A percentile compares a stretch with the other conserved stretches of the same genome.
Conservation (phyloP, 2,329 filamentous ascomycete species). For the Aspergillus vadensis region DNA sequence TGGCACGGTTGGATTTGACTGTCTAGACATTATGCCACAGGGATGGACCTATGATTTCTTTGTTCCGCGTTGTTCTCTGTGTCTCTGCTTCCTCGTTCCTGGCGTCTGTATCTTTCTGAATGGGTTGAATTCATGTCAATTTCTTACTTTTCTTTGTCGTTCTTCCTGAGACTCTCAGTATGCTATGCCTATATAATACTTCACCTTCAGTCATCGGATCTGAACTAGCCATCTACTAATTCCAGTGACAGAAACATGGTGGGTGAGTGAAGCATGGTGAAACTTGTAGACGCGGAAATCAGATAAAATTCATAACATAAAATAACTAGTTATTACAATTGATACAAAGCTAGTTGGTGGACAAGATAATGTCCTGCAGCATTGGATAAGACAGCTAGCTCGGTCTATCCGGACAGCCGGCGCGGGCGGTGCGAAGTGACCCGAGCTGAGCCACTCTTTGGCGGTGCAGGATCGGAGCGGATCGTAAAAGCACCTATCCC, state of each 20-base stretch:
- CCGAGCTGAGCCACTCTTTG: conserved; percentile 28
- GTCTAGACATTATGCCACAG: conserved; percentile 34
- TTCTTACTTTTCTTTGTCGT: conserved; percentile 18
- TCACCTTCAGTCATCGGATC: neutral
- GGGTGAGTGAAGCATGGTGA: neutral
- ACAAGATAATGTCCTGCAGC: neutral
- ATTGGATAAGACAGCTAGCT: neutral
- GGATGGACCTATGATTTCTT: conserved; percentile 29
- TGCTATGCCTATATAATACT: conserved; percentile 41
- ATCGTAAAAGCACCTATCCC: conserved; percentile 41
- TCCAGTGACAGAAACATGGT: neutral
- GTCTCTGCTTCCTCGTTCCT: conserved; percentile 31
- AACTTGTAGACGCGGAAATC: no score
- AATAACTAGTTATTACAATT: no score
- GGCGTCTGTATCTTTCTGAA: conserved; percentile 39
- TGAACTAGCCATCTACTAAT: conserved; percentile 1
- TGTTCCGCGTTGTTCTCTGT: conserved; percentile 29
- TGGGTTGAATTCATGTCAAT: conserved; percentile 32
- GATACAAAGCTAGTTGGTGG: neutral
- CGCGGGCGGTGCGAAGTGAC: conserved; percentile 17
- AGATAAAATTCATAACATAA: no score
- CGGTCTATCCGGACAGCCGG: neutral
- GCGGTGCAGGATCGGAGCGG: conserved; percentile 40
- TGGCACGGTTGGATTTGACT: conserved; percentile 31
- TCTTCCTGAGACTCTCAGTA: conserved; percentile 30